A percentile compares a stretch with the other conserved stretches of the same genome.
These are phyloP conservation scores for Backusella westeae DNA, from an alignment of 192 early-diverging fungal species.

Conservation along the genomic window DNA sequence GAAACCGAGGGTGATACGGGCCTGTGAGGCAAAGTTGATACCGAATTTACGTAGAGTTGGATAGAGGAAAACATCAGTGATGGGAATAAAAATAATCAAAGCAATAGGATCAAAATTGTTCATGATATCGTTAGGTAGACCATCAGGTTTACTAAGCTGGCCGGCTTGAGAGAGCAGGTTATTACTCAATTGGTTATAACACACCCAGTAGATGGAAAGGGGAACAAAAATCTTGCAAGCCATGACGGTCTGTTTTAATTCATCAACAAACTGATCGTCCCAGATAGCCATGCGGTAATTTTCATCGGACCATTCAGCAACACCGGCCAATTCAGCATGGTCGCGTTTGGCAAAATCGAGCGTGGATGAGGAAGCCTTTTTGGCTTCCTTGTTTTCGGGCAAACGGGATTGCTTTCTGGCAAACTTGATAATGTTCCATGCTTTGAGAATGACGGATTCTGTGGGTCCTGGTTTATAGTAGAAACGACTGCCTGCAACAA, in stretches of 20 bases:
- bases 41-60: conserved; percentile 52
- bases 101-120: conserved; percentile 57
- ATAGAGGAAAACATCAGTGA: conserved; percentile 54
- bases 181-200: conserved; percentile 61
- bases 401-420: conserved; percentile 7
- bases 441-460: conserved; percentile 52
- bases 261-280: conserved; percentile 59
- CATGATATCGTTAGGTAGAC: conserved; percentile 62
- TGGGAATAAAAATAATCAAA: conserved; percentile 54
- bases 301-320: conserved; percentile 13
- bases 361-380: conserved; percentile 21
- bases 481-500: conserved; percentile 46
- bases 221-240: conserved; percentile 63
- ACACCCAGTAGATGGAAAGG: conserved; percentile 62
- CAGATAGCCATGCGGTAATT: conserved; percentile 26
- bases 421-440: conserved; percentile 34
- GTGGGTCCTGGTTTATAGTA: conserved; percentile 50
- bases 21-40: conserved; percentile 47
- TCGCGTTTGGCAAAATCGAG: conserved; percentile 58
- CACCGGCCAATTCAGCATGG: background rate
- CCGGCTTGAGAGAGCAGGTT: conserved; percentile 61
- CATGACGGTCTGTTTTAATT: conserved; percentile 50
- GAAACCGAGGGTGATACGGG: conserved; percentile 61
- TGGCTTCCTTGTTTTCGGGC: conserved; percentile 26
- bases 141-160: conserved; percentile 44